Conservation (phyloP, 2,329 filamentous ascomycete genomes). For the Colletotrichum scovillei region DNA sequence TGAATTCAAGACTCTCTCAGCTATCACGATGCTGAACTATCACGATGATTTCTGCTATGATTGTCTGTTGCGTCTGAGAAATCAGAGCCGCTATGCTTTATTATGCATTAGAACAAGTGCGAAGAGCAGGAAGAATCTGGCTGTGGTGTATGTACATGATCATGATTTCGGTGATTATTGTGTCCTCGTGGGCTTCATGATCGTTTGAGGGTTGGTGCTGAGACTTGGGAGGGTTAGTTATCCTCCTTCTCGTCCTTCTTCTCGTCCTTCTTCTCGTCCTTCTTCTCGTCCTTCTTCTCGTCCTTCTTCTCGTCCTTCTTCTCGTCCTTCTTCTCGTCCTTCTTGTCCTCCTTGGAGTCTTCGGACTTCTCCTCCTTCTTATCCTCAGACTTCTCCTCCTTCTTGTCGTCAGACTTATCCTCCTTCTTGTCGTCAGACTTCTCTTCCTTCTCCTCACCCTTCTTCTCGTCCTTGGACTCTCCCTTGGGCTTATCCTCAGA, state of each 20-base stretch:
- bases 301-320: conserved; percentile 34
- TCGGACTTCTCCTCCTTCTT: conserved; percentile 39
- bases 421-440: neutral
- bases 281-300: conserved; percentile 37
- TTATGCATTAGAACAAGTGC: neutral
- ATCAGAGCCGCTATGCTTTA: neutral
- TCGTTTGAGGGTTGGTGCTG: conserved; percentile 22
- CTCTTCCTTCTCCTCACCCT: conserved; percentile 20
- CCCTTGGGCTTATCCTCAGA: conserved; percentile 17
- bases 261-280: conserved; percentile 40
- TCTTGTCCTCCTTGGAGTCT: conserved; percentile 31
- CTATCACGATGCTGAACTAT: neutral
- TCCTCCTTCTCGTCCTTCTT: conserved; percentile 35
- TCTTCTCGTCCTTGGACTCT: neutral
- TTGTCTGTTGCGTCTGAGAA: too few species aligned
- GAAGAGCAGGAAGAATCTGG: neutral
- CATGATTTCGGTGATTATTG: neutral
- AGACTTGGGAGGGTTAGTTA: neutral
- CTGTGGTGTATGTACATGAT: neutral
- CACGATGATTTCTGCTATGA: too few species aligned
- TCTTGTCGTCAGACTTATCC: neutral
- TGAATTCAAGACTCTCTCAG: neutral
- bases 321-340: conserved; percentile 37
- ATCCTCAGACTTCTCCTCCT: neutral
- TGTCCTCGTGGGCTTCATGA: conserved; percentile 37